Percentiles rank a stretch among this genome's conserved stretches.
Evolutionary conservation across 495 filamentous ascomycete genomes (phyloP).

Genomic region (Jackrogersella minutella): DNA sequence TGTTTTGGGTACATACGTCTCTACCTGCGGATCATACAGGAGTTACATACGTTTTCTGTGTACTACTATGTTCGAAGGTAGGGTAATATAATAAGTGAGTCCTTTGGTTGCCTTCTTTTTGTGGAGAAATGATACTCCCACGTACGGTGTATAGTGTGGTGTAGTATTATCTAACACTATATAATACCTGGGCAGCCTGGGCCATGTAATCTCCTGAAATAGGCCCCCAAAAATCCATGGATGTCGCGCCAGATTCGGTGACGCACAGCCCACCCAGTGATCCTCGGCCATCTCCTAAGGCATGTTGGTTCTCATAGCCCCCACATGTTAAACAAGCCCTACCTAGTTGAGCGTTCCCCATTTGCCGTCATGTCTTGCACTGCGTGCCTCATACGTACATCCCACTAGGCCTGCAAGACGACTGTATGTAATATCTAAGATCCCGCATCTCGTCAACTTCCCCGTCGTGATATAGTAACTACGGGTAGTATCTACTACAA

Average conservation of each 20-base stretch:
- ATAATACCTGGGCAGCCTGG: background rate
- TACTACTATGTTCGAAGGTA: background rate
- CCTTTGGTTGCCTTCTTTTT: constrained; percentile 34
- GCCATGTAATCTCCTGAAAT: no score
- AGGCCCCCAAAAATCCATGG: constrained; percentile 20
- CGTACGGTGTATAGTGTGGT: background rate
- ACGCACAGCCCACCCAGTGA: constrained; percentile 26
- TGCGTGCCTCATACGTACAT: constrained; percentile 4
- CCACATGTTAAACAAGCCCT: background rate
- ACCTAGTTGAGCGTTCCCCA: background rate
- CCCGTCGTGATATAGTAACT: background rate
- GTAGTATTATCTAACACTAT: constrained; percentile 3
- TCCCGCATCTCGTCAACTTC: background rate
- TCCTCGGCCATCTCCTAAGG: background rate
- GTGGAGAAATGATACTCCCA: background rate
- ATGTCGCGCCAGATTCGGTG: constrained; percentile 26
- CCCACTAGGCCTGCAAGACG: constrained; percentile 8
- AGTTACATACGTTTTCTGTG: no score
- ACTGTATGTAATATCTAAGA: constrained; percentile 6
- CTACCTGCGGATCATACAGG: background rate
- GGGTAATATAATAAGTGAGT: background rate
- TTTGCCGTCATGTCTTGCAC: constrained; percentile 8
- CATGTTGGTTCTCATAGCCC: no score
- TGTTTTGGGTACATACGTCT: constrained; percentile 7
- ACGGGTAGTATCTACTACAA: constrained; percentile 1